Percentiles rank a stretch among this genome's conserved stretches.
phyloP scores from a whole-genome alignment of 2,329 filamentous ascomycete genomes.

The Penicillium sp. region DNA sequence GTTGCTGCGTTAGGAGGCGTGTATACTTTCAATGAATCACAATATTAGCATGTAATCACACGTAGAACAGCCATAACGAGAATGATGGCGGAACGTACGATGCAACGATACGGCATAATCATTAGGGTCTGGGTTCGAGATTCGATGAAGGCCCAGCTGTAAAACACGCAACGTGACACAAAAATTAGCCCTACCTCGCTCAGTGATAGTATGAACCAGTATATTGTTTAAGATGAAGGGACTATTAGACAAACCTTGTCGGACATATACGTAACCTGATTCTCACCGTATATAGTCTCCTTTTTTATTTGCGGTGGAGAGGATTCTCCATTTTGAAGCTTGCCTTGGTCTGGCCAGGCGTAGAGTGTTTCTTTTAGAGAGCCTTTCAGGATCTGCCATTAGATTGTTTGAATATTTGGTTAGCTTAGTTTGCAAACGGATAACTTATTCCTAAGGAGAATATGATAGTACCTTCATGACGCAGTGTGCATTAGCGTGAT shows the following conservation, averaged over 20 bases:
- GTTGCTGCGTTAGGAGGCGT: slow-evolving; percentile 82
- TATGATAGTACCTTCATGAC: slow-evolving; percentile 70
- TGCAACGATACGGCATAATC: slow-evolving; percentile 79
- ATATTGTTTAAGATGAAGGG: no score
- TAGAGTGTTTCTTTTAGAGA: slow-evolving; percentile 73
- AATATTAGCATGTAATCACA: no score
- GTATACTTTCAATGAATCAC: slow-evolving; percentile 51
- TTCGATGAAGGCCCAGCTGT: slow-evolving; percentile 76
- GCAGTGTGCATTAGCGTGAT: slow-evolving; percentile 81
- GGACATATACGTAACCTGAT: slow-evolving; percentile 81
- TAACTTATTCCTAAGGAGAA: not conserved
- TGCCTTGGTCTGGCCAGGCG: slow-evolving; percentile 53
- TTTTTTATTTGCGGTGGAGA: slow-evolving; percentile 56
- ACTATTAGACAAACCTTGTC: no score
- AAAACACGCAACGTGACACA: no score
- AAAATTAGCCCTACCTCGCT: no score
- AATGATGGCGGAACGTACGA: slow-evolving; percentile 45
- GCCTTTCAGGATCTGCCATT: slow-evolving; percentile 68
- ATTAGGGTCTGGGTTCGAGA: slow-evolving; percentile 62
- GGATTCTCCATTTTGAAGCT: slow-evolving; percentile 38
- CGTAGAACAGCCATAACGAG: no score
- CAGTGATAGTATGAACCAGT: no score
- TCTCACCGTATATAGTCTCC: slow-evolving; percentile 58
- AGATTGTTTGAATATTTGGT: no score
- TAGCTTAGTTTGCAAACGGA: no score